phyloP scores from a whole-genome alignment of 1,284 basidiomycete species.

The Takashimella koratensis region DNA sequence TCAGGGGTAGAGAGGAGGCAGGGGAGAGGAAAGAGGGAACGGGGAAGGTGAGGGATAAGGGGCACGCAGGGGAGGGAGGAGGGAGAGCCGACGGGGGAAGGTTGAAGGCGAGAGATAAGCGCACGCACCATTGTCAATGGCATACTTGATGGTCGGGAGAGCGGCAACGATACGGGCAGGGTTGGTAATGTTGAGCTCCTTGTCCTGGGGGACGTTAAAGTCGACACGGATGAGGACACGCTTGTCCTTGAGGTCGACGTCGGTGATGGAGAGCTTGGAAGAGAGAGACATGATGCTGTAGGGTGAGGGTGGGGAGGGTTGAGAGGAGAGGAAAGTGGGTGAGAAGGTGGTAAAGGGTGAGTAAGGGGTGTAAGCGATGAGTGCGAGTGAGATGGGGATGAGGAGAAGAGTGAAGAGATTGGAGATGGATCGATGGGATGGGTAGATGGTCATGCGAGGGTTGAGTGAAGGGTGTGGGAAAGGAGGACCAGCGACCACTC shows the following conservation, averaged over 20 bases:
- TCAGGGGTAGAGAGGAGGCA: neutral
- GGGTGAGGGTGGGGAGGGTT: neutral
- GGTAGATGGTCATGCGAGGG: conserved; percentile 9
- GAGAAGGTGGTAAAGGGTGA: neutral
- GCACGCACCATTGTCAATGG: conserved; percentile 77
- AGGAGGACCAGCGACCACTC: no score
- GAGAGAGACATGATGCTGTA: conserved; percentile 76
- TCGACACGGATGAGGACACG: conserved; percentile 95
- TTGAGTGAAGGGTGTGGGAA: neutral
- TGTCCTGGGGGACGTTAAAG: conserved; percentile 87
- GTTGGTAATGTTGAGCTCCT: conserved; percentile 88
- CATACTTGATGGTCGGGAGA: conserved; percentile 92
- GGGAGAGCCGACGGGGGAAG: neutral
- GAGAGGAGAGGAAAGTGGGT: conserved; percentile 1
- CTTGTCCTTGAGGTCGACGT: conserved; percentile 76
- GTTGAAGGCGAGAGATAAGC: no score
- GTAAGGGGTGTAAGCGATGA: conserved; percentile 3
- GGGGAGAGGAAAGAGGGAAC: neutral
- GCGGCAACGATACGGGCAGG: conserved; percentile 95
- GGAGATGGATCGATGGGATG: neutral
- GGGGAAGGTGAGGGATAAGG: neutral
- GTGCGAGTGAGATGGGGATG: conserved; percentile 10
- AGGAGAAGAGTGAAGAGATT: conserved; percentile 4
- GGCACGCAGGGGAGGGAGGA: neutral
- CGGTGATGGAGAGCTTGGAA: conserved; percentile 88